Base-by-base conservation (phyloP, 306 rosid genomes). In the Nissolia schottii region DNA sequence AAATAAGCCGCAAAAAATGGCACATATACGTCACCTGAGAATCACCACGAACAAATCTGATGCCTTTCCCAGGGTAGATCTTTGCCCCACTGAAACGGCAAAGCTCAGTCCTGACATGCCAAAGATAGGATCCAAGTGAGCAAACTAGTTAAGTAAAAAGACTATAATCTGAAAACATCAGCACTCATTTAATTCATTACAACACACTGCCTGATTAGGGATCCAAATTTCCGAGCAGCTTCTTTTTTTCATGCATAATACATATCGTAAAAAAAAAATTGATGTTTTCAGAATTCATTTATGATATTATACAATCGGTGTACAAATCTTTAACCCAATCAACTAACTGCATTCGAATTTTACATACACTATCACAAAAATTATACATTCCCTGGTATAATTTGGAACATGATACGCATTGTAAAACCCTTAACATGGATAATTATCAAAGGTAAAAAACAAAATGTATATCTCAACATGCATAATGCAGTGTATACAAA, bases 81-180 rank as follows among this genome's bases (percentile, higher is more conserved):
- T 91, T 91, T 11, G 77, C 83, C 6, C 97, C 98, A 19, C 98
- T 92, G 70, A 92, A 92, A 9, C 96, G 91, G 69, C 96, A 92
- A 12, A 92, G 89, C 11, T 92, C 97, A 0, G 97, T 92, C 86
- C 96, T 92, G 78, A 56, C 27, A 75, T 19, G 12, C 57, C 49
- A 51, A 79, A 80, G 1, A 78, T 0, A 46, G 64, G 34, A 53
- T 3, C 55, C 29, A 41, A 76, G 73, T 65, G 25, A 55, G 9
- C 15, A 60, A 1, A 50, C 4, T 2, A 24, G 15, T 16, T 0
- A 1, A 34, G 37, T 2, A 2, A 12, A 20, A 7, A 7, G 1
- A 60, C 7, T 5, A 29, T 16, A n/a, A 14, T 46, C 1, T 5
- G 4, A 38, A 7, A 51, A 9, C 2, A 18, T 1, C 5, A 49